Base-by-base conservation (phyloP, 257 asterid genomes). In the Euphrasia confusa region DNA sequence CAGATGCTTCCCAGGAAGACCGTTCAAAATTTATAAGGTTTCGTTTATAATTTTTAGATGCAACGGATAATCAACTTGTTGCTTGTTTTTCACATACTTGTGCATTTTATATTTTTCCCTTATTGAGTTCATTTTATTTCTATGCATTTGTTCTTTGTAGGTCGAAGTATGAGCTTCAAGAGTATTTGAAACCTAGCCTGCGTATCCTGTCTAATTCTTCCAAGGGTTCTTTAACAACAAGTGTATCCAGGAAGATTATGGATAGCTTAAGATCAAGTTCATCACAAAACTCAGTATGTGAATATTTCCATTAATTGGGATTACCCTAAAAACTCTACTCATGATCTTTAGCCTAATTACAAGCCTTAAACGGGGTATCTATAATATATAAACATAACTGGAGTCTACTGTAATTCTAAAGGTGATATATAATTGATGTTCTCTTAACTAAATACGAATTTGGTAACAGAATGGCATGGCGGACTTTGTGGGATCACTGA, bases 101-200 rank as follows among this genome's bases (percentile, higher is more conserved):
- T 14, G 21, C 24, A 45, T 13, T 18, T 15, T 4, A 49, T 45
- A 3, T 45, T 45, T 45, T 45, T 48, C 28, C 35, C 49, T 39
- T 54, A n/a, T 55, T 26, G 56, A 30, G 5, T 15, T 21, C 0
- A 45, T 15, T 27, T 59, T 37, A 52, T 14, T 14, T 39, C 40
- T 53, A 54, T 65, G 50, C 18, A 10, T 71, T 42, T 62, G 60
- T 58, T 48, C 66, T 45, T 57, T 77, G 69, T 64, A 92, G 99
- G 92, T 92, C 97, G 28, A 92, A 92, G 77, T 92, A 89, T 48
- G 99, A 93, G 72, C 86, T 67, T 55, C 99, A 93, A 79, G 99
- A 87, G 57, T 93, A 84, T 74, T 66, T 92, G 86, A 93, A 93
- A 79, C 95, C 99, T 11, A 87, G 99, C 84, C 79, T 89, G 72